These are phyloP conservation scores for Coemansia sp. DNA, from an alignment of 192 early-diverging fungal genomes.

Conservation along the genomic window DNA sequence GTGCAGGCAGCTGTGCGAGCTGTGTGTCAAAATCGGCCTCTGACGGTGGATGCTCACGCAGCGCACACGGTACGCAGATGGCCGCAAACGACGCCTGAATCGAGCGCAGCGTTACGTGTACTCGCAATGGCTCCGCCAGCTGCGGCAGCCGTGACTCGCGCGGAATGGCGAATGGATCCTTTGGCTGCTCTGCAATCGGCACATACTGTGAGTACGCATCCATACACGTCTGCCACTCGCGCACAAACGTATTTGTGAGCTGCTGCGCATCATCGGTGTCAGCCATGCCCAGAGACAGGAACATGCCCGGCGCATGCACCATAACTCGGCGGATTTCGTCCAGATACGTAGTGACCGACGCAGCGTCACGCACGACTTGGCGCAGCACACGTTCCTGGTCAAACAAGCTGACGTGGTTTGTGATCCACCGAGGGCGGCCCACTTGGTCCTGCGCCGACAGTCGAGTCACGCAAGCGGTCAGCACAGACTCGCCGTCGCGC, in stretches of 20 bases:
- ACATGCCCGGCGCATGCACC: slow-evolving; percentile 1
- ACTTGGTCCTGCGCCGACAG: slow-evolving; percentile 34
- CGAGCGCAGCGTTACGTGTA: slow-evolving; percentile 53
- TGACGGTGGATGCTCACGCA: slow-evolving; percentile 16
- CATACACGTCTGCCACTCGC: slow-evolving; percentile 28
- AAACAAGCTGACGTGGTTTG: slow-evolving; percentile 65
- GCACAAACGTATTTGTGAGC: slow-evolving; percentile 19
- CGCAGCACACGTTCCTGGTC: slow-evolving; percentile 67
- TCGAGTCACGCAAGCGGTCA: slow-evolving; percentile 41
- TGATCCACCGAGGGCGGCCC: slow-evolving; percentile 53
- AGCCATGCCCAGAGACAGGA: slow-evolving; percentile 25
- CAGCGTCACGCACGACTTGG: slow-evolving; percentile 32
- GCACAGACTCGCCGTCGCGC: slow-evolving; percentile 62
- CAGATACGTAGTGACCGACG: background rate
- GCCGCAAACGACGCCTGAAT: slow-evolving; percentile 49
- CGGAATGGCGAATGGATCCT: slow-evolving; percentile 40
- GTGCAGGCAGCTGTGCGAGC: slow-evolving; percentile 40
- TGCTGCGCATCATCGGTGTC: slow-evolving; percentile 9
- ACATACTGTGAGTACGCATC: background rate
- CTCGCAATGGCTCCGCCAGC: slow-evolving; percentile 36
- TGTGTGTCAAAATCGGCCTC: slow-evolving; percentile 26
- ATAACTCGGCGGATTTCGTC: background rate
- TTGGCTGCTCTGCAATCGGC: background rate
- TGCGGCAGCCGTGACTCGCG: slow-evolving; percentile 46
- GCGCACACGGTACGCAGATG: slow-evolving; percentile 50